Evolutionary conservation across 176 grass and related monocot genomes (phyloP).

Genomic region (Oryza nivara): DNA sequence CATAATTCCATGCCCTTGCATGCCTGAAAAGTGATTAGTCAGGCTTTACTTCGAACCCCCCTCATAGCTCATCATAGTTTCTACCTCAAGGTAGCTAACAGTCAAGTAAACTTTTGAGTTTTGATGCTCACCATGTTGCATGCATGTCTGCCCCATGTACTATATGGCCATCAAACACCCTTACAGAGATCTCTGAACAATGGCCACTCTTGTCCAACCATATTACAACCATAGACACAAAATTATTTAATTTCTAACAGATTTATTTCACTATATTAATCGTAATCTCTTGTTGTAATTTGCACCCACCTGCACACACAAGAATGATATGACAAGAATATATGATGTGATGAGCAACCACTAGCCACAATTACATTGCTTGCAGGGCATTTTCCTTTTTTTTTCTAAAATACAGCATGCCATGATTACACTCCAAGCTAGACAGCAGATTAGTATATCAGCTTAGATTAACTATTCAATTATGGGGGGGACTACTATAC

Average conservation of each 20-base stretch:
- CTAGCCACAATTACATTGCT: constrained; percentile 28
- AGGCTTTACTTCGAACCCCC: not conserved
- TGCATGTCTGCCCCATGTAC: constrained; percentile 45
- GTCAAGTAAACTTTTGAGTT: constrained; percentile 32
- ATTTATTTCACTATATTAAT: not conserved
- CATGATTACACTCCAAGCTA: constrained; percentile 34
- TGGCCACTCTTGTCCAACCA: constrained; percentile 9
- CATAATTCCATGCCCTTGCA: constrained; percentile 46
- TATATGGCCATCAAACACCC: constrained; percentile 31
- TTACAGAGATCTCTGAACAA: constrained; percentile 41
- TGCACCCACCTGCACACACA: constrained; percentile 15
- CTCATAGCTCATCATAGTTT: constrained; percentile 41
- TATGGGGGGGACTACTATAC: constrained; percentile 3
- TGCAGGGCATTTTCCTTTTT: not conserved
- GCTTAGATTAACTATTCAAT: constrained; percentile 34
- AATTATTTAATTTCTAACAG: not conserved
- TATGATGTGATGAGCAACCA: not conserved
- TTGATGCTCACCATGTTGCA: constrained; percentile 48
- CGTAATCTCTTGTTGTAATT: no score
- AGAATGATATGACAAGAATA: not conserved
- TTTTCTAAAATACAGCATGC: not conserved
- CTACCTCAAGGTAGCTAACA: constrained; percentile 10
- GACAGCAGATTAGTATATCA: constrained; percentile 35
- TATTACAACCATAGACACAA: not conserved
- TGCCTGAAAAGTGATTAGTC: constrained; percentile 47